Base-by-base conservation (phyloP, 2,329 filamentous ascomycete species). In the Colletotrichum musicola region DNA sequence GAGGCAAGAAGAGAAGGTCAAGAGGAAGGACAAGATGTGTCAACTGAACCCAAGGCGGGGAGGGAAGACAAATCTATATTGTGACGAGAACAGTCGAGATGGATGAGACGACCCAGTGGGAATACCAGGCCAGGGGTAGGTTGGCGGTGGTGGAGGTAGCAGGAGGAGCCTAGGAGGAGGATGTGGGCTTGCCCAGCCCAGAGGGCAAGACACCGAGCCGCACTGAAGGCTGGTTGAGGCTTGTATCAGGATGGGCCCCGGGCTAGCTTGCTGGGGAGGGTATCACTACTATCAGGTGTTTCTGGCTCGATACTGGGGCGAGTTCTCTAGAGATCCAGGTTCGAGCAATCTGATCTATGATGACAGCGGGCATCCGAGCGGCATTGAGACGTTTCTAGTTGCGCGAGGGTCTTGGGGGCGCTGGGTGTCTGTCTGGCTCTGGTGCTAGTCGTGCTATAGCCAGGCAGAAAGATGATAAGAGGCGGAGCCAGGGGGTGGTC, bases 361-460 rank as follows among this genome's bases (percentile, higher is more conserved):
- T 80, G 77, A 82, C 81, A 79, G 83, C 80, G 76, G 81, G 85
- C 86, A 88, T 87, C 79, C 83, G 84, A 81, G 80, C 84, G 82
- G 79, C 81, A 85, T 84, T 74, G 74, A 78, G 73, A 71, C 77
- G 75, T 77, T 74, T 77, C 73, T 62, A 71, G 63, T 70, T 72
- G 63, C 20, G 51, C 46, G 51, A 62, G 22, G 57, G 63, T 67
- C 20, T 62, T 68, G 67, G 51, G 53, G 12, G 9, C 30, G 30
- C 30, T 35, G 30, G 30, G 7, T 35, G 30, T 35, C 7, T 35
- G 30, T 9, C 20, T 49, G 14, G 10, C 40, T 42, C 40, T 42
- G 40, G 40, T n/a, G 40, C 40, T 42, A 13, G 40, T 12, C 62
- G 56, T 68, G 63, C 63, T 68, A 61, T 65, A 65, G 65, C 65